Conservation (phyloP, 2,329 filamentous ascomycete genomes). For the Microthyrium microscopicum region DNA sequence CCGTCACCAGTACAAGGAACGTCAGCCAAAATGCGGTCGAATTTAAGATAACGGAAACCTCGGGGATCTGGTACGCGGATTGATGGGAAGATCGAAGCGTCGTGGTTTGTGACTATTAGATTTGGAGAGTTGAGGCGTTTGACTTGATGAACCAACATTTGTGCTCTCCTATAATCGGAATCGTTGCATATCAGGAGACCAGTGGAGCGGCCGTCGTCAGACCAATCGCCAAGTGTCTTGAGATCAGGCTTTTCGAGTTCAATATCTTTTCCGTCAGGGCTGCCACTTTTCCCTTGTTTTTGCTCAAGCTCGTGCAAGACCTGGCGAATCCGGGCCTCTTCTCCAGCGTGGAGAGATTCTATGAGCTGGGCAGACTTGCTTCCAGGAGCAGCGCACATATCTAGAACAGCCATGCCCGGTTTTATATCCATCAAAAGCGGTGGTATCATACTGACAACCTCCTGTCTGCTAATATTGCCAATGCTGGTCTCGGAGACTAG, state of each 20-base stretch:
- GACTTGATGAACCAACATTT: conserved; percentile 95
- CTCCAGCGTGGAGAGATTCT: conserved; percentile 83
- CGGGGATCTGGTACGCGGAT: conserved; percentile 57
- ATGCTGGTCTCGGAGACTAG: conserved; percentile 93
- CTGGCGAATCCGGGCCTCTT: conserved; percentile 69
- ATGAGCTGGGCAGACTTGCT: conserved; percentile 94
- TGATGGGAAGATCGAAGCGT: conserved; percentile 87
- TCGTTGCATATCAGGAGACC: conserved; percentile 92
- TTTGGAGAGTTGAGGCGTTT: conserved; percentile 95
- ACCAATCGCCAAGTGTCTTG: conserved; percentile 30
- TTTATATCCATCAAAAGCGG: conserved; percentile 81
- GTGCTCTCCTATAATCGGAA: conserved; percentile 86
- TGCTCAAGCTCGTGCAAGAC: conserved; percentile 47
- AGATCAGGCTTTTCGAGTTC: conserved; percentile 13
- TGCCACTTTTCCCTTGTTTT: conserved; percentile 41
- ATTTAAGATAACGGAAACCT: conserved; percentile 66
- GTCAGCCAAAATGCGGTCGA: conserved; percentile 89
- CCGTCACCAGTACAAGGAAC: conserved; percentile 95
- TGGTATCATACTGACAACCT: conserved; percentile 98
- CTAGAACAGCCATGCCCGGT: conserved; percentile 82
- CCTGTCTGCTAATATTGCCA: conserved; percentile 93
- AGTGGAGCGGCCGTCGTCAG: conserved; percentile 72
- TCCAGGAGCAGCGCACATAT: conserved; percentile 90
- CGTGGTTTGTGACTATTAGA: conserved; percentile 92
- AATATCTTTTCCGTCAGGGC: conserved; percentile 23